A percentile compares a stretch with the other conserved stretches of the same genome.
These are phyloP conservation scores for Lepraria neglecta DNA, from an alignment of 495 filamentous ascomycete species.

Conservation along the genomic window DNA sequence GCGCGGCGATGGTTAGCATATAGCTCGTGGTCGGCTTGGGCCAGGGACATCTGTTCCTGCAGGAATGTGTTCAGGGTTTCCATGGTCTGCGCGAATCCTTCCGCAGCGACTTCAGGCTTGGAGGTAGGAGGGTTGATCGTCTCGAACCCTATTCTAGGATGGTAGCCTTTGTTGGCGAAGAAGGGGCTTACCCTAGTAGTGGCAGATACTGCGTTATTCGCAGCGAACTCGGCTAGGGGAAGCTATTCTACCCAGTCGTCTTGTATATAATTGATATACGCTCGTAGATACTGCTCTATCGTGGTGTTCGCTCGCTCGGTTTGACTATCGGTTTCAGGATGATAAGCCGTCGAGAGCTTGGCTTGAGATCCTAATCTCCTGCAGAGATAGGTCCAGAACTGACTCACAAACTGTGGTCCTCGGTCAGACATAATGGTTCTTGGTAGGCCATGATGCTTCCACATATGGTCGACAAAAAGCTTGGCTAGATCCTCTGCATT, in stretches of 20 bases:
- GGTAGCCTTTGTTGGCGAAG: slow-evolving; percentile 21
- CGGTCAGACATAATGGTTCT: no score
- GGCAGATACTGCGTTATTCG: slow-evolving; percentile 8
- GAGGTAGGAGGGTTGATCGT: background rate
- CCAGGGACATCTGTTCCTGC: no score
- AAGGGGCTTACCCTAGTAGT: slow-evolving; percentile 19
- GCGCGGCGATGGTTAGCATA: no score
- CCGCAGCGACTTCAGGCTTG: no score
- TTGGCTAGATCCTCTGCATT: slow-evolving; percentile 14
- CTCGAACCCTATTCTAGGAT: slow-evolving; percentile 23
- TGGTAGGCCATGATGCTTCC: slow-evolving; percentile 14
- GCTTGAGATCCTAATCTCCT: background rate
- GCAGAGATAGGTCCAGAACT: slow-evolving; percentile 19
- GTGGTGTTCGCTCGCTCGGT: slow-evolving; percentile 26
- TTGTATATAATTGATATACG: slow-evolving; percentile 28
- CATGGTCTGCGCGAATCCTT: no score
- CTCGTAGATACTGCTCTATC: slow-evolving; percentile 28
- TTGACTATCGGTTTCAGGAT: slow-evolving; percentile 28
- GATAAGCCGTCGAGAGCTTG: background rate
- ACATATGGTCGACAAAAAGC: slow-evolving; percentile 14
- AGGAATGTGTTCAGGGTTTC: no score
- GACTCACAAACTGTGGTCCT: no score
- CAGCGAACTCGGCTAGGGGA: slow-evolving; percentile 16
- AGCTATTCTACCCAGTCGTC: slow-evolving; percentile 30
- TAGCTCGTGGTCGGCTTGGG: no score